Evolutionary conservation across 345 rosid species (phyloP).

Genomic region (Melaleuca alternifolia): DNA sequence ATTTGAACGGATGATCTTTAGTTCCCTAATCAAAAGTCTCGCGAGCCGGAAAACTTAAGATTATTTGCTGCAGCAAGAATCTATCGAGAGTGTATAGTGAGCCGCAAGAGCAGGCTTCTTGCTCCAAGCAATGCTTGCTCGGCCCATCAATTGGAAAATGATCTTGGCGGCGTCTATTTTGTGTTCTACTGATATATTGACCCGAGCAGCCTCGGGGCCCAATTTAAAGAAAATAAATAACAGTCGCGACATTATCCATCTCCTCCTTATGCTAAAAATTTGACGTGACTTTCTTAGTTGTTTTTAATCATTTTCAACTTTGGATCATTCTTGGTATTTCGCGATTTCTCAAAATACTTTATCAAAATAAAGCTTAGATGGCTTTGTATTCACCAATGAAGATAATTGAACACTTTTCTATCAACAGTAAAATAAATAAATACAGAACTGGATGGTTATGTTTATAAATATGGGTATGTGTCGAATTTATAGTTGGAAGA

Average conservation of each 20-base stretch:
- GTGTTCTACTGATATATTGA: neutral
- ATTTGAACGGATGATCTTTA: neutral
- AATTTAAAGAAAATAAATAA: neutral
- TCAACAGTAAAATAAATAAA: neutral
- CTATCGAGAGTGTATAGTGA: neutral
- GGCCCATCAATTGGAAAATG: neutral
- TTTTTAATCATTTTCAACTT: neutral
- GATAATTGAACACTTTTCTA: neutral
- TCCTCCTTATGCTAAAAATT: neutral
- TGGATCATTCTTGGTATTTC: no score
- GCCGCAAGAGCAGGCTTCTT: neutral
- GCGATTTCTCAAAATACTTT: neutral
- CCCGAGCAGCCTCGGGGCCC: neutral
- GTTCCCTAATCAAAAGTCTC: neutral
- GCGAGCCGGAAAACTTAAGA: neutral
- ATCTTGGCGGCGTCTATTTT: neutral
- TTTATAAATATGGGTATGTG: no score
- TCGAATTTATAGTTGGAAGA: neutral
- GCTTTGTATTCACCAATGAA: no score
- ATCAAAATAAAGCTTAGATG: neutral
- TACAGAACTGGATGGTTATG: no score
- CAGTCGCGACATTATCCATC: neutral
- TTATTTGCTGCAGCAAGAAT: neutral
- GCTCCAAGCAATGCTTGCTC: neutral
- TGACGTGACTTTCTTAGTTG: neutral